Evolutionary conservation across 306 rosid genomes (phyloP).

Genomic region (Neltuma alba): DNA sequence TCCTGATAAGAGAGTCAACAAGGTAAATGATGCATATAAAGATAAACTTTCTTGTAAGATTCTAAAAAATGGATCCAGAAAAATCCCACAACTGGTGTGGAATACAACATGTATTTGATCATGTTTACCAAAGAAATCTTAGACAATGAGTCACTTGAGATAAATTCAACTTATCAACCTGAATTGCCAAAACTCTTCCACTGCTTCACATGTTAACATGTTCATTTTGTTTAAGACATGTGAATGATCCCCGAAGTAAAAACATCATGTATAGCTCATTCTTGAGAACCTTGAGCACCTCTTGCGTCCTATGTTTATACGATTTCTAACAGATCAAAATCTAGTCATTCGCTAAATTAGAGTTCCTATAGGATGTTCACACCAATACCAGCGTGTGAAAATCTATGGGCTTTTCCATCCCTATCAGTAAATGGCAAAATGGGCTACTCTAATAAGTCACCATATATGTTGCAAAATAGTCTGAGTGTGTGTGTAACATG

Average conservation of each 20-base stretch:
- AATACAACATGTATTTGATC: neutral
- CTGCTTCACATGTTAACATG: constrained; percentile 7
- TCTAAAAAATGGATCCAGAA: constrained; percentile 10
- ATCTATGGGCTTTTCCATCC: neutral
- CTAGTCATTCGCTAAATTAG: neutral
- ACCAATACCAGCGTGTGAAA: neutral
- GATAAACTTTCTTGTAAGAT: neutral
- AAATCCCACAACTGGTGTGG: neutral
- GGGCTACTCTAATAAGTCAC: neutral
- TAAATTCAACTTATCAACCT: constrained; percentile 23
- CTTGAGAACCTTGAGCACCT: neutral
- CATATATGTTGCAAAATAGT: neutral
- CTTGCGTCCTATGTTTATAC: neutral
- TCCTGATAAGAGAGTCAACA: constrained; percentile 55
- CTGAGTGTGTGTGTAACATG: neutral
- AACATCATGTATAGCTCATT: neutral
- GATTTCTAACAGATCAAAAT: neutral
- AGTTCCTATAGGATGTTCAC: constrained; percentile 4
- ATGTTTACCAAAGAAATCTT: neutral
- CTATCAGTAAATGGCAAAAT: neutral
- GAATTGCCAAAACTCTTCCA: constrained; percentile 9
- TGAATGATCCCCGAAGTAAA: neutral
- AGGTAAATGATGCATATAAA: constrained; percentile 16
- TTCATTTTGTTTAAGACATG: neutral
- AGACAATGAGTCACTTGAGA: neutral